Base-by-base conservation (phyloP, 176 grass and related monocot species). In the Lolium multiflorum region DNA sequence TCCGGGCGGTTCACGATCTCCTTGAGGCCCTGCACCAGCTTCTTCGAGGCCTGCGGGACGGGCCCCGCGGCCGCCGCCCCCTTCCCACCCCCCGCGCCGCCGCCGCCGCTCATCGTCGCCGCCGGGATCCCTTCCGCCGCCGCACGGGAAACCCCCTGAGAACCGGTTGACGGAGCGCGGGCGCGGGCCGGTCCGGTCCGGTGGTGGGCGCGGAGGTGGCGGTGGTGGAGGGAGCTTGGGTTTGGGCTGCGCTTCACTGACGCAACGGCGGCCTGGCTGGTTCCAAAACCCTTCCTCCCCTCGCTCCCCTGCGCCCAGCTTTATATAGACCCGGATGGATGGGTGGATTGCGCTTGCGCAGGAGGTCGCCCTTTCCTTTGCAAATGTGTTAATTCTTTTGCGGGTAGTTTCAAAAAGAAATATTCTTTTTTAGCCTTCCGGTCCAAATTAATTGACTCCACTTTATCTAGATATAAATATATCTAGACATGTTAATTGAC, bases 1-100 rank as follows among this genome's bases (percentile, higher is more conserved):
- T 97, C 97, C 7, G 94, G 87, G 73, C 92, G 89, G 94, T 90
- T 99, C 59, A 99, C 97, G 91, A 99, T 99, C 94, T 99, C 97
- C 92, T 94, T 99, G 62, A 99, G 86, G 82, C 92, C 91, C 90
- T 99, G 97, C 65, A 99, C 97, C 46, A 99, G 76, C 89, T 87
- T 92, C 92, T 80, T 89, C 28, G 90, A 82, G 24, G 67, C 71
- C 85, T 74, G 22, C 49, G 97, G 94, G 78, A 99, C 92, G 79
- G 89, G 87, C 44, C 82, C 76, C 46, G 67, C 25, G 18, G 85
- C 78, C 81, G 83, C 84, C 85, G 89, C 57, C 88, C 80, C 88
- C 73, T 83, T 80, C 83, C 85, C 87, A 26, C 43, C 84, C 20
- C 76, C 88, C 46, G 16, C 81, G 72, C 72, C 87, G 37, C 69